These are phyloP conservation scores for Escallonia herrerae DNA, from an alignment of 129 eudicot species.

Conservation along the genomic window DNA sequence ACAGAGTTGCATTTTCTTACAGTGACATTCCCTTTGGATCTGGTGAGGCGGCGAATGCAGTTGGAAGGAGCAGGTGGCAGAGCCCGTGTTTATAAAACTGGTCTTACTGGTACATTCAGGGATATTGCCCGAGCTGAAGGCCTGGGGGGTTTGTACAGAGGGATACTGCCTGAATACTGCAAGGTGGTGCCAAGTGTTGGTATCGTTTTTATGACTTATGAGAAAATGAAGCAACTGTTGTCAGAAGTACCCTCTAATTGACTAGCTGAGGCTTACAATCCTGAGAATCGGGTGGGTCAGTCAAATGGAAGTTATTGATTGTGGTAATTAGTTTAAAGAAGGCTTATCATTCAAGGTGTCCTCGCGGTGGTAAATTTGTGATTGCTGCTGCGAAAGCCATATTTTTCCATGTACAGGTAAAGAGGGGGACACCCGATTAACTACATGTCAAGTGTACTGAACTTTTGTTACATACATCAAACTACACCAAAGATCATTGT, in stretches of 20 bases:
- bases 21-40: conserved; percentile 85
- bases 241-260: conserved; percentile 36
- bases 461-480: not conserved
- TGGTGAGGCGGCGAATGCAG: conserved; percentile 93
- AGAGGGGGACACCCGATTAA: conserved; percentile 19
- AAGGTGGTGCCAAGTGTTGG: conserved; percentile 93
- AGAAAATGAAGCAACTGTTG: conserved; percentile 70
- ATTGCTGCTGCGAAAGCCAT: conserved; percentile 16
- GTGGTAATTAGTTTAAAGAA: not conserved
- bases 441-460: conserved; percentile 7
- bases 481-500: too few species aligned
- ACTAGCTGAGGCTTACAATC: conserved; percentile 9
- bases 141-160: conserved; percentile 77
- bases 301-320: not conserved
- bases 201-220: conserved; percentile 85
- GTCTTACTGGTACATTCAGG: conserved; percentile 56
- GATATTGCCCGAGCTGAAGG: conserved; percentile 75
- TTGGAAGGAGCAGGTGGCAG: conserved; percentile 91
- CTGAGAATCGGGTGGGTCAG: not conserved
- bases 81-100: conserved; percentile 68
- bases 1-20: conserved; percentile 14
- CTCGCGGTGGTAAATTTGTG: conserved; percentile 1
- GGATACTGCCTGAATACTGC: conserved; percentile 86
- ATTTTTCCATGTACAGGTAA: conserved; percentile 31
- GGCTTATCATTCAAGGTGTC: not conserved